Evolutionary conservation across 1,284 basidiomycete genomes (phyloP), one percentile per base, ranked within the genome.

Genomic region (Ustilago curta): DNA sequence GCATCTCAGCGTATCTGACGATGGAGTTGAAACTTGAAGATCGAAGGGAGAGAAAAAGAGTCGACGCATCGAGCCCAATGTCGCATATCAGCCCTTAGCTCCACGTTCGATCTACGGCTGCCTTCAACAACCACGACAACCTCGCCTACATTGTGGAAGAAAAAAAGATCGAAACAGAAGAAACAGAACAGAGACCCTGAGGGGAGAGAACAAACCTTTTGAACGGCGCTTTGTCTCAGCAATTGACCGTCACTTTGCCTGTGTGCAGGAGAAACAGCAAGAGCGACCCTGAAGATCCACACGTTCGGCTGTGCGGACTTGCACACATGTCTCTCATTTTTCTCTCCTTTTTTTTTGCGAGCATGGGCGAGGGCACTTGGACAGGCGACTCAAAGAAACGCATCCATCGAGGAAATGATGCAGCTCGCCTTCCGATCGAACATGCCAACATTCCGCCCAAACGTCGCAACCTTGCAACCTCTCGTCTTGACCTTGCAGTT

Each of bases 401-500:
- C 35, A 37, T 44, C 19, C 42, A 44, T 23, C 23, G 19, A 42
- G 21, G 3, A 16, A 18, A 27, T 32, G 4, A 55, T 55, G 53
- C 53, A 55, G 42, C 42, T 37, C 42, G 27, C 52, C 52, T 43
- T 54, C 52, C 52, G 52, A 54, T 54, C 52, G 52, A 54, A 55
- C 27, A 42, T 18, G 37, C 42, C 42, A 23, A 45, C 53, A 55
- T 55, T 55, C 53, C 53, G 12, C 27, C 53, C 27, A 21, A 42
- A 27, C 27, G 27, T 27, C 27, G 27, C 27, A 27, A 37, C 49
- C 49, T 32, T 53, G 25, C 45, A 47, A 14, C 23, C 44, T 21
- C 19, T 4, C 43, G 19, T 12, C 8, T n/a, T 8, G 23, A 27
- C 44, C 18, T 27, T 37, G 35, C 35, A 37, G 14, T 37, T 37